Evolutionary conservation across 768 basidiomycete genomes (phyloP).

Genomic region (Fomitopsis serialis): DNA sequence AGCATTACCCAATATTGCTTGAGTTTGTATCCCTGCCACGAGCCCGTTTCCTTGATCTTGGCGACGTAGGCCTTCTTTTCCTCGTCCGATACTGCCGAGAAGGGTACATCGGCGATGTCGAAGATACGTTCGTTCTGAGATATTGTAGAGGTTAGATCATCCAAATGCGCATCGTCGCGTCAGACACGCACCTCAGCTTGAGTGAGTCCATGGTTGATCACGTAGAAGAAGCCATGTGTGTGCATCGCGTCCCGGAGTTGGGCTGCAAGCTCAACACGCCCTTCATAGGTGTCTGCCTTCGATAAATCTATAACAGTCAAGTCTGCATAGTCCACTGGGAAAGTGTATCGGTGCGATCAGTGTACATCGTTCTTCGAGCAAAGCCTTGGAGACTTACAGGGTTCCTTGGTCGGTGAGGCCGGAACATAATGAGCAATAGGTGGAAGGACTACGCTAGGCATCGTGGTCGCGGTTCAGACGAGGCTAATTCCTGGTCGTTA

Average conservation of each 20-base stretch:
- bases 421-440: slow-evolving; percentile 31
- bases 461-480: not conserved
- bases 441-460: slow-evolving; percentile 26
- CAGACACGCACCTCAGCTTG: slow-evolving; percentile 16
- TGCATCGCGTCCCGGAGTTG: slow-evolving; percentile 24
- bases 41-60: slow-evolving; percentile 35
- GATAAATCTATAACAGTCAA: slow-evolving; percentile 27
- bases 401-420: slow-evolving; percentile 28
- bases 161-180: not conserved
- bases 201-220: slow-evolving; percentile 25
- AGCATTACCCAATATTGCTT: slow-evolving; percentile 44
- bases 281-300: slow-evolving; percentile 19
- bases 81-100: slow-evolving; percentile 26
- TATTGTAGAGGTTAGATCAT: not conserved
- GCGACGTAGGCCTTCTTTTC: slow-evolving; percentile 28
- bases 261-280: slow-evolving; percentile 19
- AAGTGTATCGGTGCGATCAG: not conserved
- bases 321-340: slow-evolving; percentile 29
- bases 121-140: slow-evolving; percentile 28
- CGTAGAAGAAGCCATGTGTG: slow-evolving; percentile 26
- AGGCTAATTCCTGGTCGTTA: not conserved
- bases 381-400: slow-evolving; percentile 22
- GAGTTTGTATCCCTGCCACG: slow-evolving; percentile 52
- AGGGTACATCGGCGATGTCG: slow-evolving; percentile 32
- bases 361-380: not conserved